Base-by-base conservation (phyloP, 192 early-diverging fungal species). In the Chytriomyces hyalinus region DNA sequence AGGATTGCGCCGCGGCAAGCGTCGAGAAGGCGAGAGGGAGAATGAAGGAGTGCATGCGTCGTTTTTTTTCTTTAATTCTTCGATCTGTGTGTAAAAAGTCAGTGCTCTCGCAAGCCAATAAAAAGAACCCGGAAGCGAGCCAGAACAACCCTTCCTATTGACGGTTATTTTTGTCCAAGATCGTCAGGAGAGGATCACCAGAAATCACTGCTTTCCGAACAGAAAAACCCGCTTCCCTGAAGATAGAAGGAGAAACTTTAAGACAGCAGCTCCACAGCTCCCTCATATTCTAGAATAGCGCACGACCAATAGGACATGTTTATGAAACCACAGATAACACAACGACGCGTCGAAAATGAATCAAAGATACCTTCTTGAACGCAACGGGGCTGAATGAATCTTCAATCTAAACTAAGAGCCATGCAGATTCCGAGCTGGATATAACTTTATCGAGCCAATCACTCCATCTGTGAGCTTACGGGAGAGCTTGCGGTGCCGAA, bases 381-480 rank as follows among this genome's bases (percentile, higher is more conserved):
- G 1, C 53, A 20, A 57, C 20, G 53, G 53, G 53, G 15, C 53
- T 4, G 15, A 51, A 61, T 80, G 61, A 15, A 66, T 15, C 47
- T 82, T 46, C 74, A 82, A 50, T 82, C 65, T 65, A 79, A 20
- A 74, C 70, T 6, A 43, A 48, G 22, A 71, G 70, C 63, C 24
- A 26, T 26, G 50, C 73, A 7, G 67, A 80, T 22, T 26, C 66
- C 2, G 80, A 82, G 60, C 20, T 82, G 80, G 13, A 72, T 66
- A 46, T 49, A 75, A 46, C 62, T 82, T 15, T 59, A 78, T 15
- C n/a, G 24, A 6, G 1, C 73, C 6, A 48, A 81, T 28, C 17
- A 46, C 2, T 11, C 13, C 13, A 66, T 78, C 51, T 46, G 57
- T 13, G 60, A 70, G 9, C 20, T 77, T 20, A 65, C 13, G 50